Conservation (phyloP, 345 rosid species). For the Camelina laxa region DNA sequence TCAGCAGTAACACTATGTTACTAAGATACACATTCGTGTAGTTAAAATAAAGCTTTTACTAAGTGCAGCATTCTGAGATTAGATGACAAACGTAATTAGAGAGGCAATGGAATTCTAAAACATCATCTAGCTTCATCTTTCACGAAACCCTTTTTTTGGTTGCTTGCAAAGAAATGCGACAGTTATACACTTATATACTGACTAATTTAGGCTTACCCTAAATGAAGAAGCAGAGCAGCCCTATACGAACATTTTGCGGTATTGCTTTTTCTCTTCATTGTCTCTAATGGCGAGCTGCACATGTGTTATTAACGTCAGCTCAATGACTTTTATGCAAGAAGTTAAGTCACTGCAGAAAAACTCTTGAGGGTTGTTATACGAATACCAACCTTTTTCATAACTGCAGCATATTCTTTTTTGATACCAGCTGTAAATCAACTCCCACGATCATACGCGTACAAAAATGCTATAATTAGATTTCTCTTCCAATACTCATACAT, state of each 20-base stretch:
- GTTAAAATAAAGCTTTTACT: background rate
- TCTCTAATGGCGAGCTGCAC: conserved; percentile 70
- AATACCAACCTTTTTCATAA: conserved; percentile 74
- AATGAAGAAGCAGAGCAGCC: conserved; percentile 22
- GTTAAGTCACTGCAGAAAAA: background rate
- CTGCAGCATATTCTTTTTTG: conserved; percentile 78
- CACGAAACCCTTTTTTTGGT: background rate
- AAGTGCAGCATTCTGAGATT: background rate
- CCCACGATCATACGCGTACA: background rate
- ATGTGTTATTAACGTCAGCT: conserved; percentile 12
- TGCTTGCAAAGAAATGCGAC: background rate
- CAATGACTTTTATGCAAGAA: background rate
- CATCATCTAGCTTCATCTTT: background rate
- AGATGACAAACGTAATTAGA: background rate
- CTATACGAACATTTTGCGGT: conserved; percentile 74
- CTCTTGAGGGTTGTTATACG: background rate
- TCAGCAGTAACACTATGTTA: background rate
- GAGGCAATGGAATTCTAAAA: background rate
- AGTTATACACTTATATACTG: background rate
- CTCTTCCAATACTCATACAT: background rate
- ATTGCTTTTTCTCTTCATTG: conserved; percentile 70
- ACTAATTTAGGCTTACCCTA: conserved; percentile 33
- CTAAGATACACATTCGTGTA: background rate
- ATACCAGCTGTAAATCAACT: conserved; percentile 69
- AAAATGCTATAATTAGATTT: conserved; percentile 9